phyloP scores from a whole-genome alignment of 1,284 basidiomycete genomes.

The Cryptococcus sp. region DNA sequence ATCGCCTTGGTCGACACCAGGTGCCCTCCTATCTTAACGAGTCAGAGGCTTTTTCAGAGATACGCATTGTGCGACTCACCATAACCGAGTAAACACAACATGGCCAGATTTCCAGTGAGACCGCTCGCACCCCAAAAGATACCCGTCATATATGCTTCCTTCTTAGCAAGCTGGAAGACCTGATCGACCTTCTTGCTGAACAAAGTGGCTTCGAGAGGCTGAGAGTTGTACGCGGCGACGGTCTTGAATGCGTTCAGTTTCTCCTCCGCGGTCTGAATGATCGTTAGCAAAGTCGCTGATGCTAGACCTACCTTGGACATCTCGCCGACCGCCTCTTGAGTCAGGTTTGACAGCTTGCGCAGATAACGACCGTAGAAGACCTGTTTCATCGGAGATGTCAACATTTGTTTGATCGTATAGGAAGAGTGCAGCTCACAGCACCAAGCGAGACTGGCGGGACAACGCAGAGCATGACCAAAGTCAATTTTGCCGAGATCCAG shows the following conservation, averaged over 20 bases:
- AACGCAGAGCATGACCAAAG: constrained; percentile 87
- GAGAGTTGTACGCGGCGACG: constrained; percentile 83
- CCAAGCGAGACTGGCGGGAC: constrained; percentile 95
- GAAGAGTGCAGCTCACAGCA: constrained; percentile 63
- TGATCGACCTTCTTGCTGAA: constrained; percentile 62
- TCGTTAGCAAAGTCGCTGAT: background rate
- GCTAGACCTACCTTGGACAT: constrained; percentile 72
- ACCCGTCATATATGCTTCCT: constrained; percentile 86
- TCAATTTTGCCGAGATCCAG: constrained; percentile 86
- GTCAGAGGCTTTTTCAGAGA: background rate
- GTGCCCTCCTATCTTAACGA: constrained; percentile 66
- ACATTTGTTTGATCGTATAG: background rate
- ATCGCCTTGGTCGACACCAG: constrained; percentile 85
- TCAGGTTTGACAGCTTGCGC: constrained; percentile 84
- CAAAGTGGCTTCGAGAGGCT: constrained; percentile 65
- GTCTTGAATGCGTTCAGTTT: constrained; percentile 90
- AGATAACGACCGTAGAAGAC: constrained; percentile 95
- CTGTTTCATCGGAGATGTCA: constrained; percentile 55
- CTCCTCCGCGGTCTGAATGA: constrained; percentile 73
- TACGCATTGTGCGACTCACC: constrained; percentile 59
- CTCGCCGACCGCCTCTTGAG: constrained; percentile 90
- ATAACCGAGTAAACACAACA: constrained; percentile 87
- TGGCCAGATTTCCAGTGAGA: constrained; percentile 91
- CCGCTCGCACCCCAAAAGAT: constrained; percentile 93
- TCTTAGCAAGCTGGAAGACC: constrained; percentile 76